Conservation (phyloP, 2,329 filamentous ascomycete genomes). For the Metarhizium rileyi region DNA sequence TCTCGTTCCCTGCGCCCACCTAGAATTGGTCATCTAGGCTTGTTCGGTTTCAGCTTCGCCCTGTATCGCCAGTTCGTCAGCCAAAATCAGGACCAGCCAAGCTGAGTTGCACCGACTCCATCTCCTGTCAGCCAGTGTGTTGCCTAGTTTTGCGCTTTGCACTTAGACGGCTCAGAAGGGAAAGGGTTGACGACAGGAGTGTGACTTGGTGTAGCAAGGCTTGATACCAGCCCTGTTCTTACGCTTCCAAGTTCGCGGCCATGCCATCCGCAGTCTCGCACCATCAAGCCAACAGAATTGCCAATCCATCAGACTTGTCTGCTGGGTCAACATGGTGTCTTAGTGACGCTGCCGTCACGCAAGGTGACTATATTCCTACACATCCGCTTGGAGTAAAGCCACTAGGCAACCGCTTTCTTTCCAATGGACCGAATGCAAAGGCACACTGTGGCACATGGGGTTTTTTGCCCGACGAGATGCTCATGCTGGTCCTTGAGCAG, state of each 20-base stretch:
- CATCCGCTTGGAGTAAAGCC: conserved; percentile 84
- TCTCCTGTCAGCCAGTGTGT: no score
- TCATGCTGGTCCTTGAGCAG: conserved; percentile 65
- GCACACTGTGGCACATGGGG: conserved; percentile 55
- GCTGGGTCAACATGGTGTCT: not conserved
- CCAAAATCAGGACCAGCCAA: no score
- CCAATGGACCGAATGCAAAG: conserved; percentile 56
- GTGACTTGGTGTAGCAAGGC: not conserved
- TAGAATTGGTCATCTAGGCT: no score
- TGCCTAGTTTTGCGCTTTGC: no score
- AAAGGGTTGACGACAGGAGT: not conserved
- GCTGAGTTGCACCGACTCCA: no score
- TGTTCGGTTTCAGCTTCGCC: no score
- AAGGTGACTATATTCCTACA: conserved; percentile 48
- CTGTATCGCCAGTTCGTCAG: no score
- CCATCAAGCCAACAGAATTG: not conserved
- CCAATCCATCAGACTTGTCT: not conserved
- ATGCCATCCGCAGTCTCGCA: conserved; percentile 5
- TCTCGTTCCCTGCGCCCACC: no score
- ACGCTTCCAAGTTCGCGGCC: no score
- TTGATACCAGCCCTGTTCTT: not conserved
- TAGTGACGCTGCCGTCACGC: not conserved
- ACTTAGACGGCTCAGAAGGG: no score
- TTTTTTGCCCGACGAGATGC: conserved; percentile 68
- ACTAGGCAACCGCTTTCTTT: conserved; percentile 70